Evolutionary conservation across 2,329 filamentous ascomycete species (phyloP).

Genomic region (Spiromastix sp.): DNA sequence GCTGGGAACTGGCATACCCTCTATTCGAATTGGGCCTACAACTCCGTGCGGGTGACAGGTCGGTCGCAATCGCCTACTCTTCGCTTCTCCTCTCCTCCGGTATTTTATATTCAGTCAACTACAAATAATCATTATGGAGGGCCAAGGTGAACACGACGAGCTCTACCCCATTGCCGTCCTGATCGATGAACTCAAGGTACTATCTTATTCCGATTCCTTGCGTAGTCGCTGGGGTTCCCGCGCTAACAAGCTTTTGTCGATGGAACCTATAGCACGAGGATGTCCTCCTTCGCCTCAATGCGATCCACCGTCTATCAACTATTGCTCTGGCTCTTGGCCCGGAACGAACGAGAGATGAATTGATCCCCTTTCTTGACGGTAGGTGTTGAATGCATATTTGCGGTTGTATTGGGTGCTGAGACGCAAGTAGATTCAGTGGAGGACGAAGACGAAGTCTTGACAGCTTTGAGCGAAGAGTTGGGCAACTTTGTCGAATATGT

Average conservation of each 20-base stretch:
- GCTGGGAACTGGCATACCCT: too few species aligned
- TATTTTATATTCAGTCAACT: constrained; percentile 6
- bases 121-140: constrained; percentile 63
- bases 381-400: constrained; percentile 34
- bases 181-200: constrained; percentile 98
- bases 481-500: constrained; percentile 97
- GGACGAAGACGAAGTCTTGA: constrained; percentile 96
- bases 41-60: too few species aligned
- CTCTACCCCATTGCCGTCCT: constrained; percentile 99
- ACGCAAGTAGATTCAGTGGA: constrained; percentile 78
- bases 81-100: not conserved
- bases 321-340: constrained; percentile 93
- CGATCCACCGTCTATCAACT: constrained; percentile 94
- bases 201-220: constrained; percentile 18
- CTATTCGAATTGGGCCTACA: too few species aligned
- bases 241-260: constrained; percentile 3
- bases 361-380: constrained; percentile 99
- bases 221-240: constrained; percentile 1
- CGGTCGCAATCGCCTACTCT: too few species aligned
- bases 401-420: not conserved
- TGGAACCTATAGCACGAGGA: constrained; percentile 75
- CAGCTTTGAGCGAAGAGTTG: constrained; percentile 91
- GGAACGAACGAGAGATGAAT: constrained; percentile 93
- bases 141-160: constrained; percentile 87
- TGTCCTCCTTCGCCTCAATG: constrained; percentile 93